Base-by-base conservation (phyloP, 306 rosid genomes). In the Datisca glomerata region DNA sequence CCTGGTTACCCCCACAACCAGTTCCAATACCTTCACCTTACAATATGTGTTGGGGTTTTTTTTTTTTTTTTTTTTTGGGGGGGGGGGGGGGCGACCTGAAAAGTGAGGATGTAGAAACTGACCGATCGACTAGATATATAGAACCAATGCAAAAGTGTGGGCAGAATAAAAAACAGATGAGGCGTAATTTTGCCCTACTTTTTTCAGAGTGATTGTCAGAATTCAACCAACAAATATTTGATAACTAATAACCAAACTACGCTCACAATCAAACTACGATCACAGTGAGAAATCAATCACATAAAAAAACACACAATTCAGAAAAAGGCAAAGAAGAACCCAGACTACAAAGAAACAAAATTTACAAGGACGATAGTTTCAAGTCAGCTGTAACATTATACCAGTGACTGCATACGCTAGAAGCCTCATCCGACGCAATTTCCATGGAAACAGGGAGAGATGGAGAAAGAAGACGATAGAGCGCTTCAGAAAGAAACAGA, bases 331-430 rank as follows among this genome's bases (percentile, higher is more conserved):
- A 14, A 50, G 2, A 8, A 14, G 6, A 14, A 2, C 16, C 13
- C 19, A 6, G 43, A 29, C 32, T 43, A 23, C 18, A 23, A n/a
- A 47, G 16, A 21, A 45, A n/a, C 20, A 53, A 28, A 37, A 22
- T 18, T 3, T 12, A 15, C 9, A 21, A 8, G 38, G 8, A n/a
- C 25, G 23, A 18, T 18, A 45, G 9, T 10, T 25, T 6, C 22
- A 19, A 33, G 33, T 43, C 12, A 6, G 21, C 9, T 24, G 21
- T 8, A 21, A 41, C 51, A 49, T 49, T 19, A 36, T 75, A 89
- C 97, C 97, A 89, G 93, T 89, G 93, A 66, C 55, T 18, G 65
- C 97, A 89, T 27, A 49, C 18, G 41, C 58, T 70, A 28, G 70
- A 53, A 58, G 63, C 58, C 41, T 75, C 86, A 45, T 78, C 86